Evolutionary conservation across 164 flowering plant species (phyloP).

Genomic region (Liquidambar formosana): DNA sequence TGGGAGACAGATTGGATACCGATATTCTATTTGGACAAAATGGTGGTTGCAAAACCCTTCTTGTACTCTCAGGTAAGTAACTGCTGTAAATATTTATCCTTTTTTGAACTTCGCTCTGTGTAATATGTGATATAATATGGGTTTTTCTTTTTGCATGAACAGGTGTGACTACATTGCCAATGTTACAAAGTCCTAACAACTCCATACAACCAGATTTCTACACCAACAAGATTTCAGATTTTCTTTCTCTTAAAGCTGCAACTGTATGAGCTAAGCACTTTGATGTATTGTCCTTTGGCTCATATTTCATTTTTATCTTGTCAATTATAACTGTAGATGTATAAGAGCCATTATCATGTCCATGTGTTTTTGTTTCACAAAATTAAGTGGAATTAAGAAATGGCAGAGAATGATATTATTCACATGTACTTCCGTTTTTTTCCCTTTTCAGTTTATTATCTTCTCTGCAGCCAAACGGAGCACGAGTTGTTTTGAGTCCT

Average conservation of each 20-base stretch:
- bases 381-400: neutral
- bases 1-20: constrained; percentile 96
- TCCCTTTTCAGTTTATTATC: no score
- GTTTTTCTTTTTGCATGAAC: neutral
- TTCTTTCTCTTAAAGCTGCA: constrained; percentile 77
- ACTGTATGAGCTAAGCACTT: constrained; percentile 39
- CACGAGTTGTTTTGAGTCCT: no score
- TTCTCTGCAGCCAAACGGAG: no score
- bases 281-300: neutral
- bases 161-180: constrained; percentile 84
- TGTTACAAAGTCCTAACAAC: constrained; percentile 81
- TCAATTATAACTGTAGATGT: constrained; percentile 1
- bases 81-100: neutral
- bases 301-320: neutral
- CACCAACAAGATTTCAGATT: constrained; percentile 89
- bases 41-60: constrained; percentile 99
- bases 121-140: neutral
- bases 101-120: neutral
- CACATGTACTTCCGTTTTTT: no score
- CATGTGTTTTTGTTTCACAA: neutral
- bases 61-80: constrained; percentile 86
- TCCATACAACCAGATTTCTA: constrained; percentile 93
- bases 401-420: neutral
- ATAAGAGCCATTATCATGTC: neutral
- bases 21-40: constrained; percentile 97